phyloP scores from a whole-genome alignment of 305 asterid genomes.

The Caryopteris hybrid region DNA sequence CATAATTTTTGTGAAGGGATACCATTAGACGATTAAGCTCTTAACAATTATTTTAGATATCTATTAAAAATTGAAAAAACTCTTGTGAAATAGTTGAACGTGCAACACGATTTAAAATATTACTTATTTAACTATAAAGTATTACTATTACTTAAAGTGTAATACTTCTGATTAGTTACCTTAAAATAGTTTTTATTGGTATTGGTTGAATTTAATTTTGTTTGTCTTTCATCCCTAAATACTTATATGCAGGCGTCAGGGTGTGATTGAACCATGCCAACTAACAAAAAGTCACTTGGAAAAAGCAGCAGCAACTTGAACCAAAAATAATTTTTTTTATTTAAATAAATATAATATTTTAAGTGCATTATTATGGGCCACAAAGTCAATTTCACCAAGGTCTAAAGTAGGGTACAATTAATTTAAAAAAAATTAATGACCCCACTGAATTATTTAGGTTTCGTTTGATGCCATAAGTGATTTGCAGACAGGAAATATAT shows the following conservation, averaged over 20 bases:
- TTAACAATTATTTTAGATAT: no score
- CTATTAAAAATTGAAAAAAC: no score
- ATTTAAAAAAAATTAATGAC: not conserved
- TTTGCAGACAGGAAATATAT: constrained; percentile 26
- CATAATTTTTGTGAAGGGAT: no score
- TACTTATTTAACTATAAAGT: no score
- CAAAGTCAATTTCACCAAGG: constrained; percentile 19
- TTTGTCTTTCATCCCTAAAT: not conserved
- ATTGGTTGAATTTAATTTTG: not conserved
- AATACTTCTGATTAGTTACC: no score
- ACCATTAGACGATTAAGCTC: no score
- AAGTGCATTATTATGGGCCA: constrained; percentile 13
- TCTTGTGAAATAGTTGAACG: no score
- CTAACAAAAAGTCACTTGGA: not conserved
- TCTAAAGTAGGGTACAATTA: constrained; percentile 14
- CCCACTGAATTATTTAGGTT: constrained; percentile 18
- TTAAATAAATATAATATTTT: no score
- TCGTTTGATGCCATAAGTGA: constrained; percentile 10
- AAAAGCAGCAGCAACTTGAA: constrained; percentile 15
- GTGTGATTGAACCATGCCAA: constrained; percentile 11
- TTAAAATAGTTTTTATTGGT: no score
- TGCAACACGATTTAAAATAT: no score
- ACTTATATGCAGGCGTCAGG: not conserved
- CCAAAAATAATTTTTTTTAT: no score
- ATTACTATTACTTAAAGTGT: no score